Conservation (phyloP, 2,329 filamentous ascomycete species). For the Ustilaginoidea virens region DNA sequence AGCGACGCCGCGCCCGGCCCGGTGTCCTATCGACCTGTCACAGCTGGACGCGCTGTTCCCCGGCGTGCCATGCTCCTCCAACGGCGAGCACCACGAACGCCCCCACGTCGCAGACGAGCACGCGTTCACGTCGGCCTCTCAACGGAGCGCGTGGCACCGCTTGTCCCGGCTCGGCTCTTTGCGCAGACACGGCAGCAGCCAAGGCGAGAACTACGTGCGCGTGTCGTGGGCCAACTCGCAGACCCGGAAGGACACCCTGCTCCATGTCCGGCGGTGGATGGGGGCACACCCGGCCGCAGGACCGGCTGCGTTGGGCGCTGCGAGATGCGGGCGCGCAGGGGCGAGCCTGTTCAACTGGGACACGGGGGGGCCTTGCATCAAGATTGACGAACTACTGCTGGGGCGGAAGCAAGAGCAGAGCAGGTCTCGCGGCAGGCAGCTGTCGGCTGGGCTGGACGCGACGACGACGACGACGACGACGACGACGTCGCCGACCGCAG, state of each 20-base stretch:
- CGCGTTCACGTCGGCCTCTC: slow-evolving; percentile 35
- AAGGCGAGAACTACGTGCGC: slow-evolving; percentile 43
- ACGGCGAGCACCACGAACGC: too few species aligned
- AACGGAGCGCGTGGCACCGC: slow-evolving; percentile 51
- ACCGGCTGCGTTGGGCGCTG: slow-evolving; percentile 23
- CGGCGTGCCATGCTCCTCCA: slow-evolving; percentile 8
- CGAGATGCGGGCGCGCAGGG: slow-evolving; percentile 23
- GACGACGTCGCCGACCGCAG: slow-evolving; percentile 11
- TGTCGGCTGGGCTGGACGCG: too few species aligned
- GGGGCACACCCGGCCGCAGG: slow-evolving; percentile 45
- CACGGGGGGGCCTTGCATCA: slow-evolving; percentile 31
- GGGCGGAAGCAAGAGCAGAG: slow-evolving; percentile 5
- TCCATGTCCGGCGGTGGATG: slow-evolving; percentile 50
- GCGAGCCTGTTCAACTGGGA: slow-evolving; percentile 47
- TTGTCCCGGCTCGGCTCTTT: slow-evolving; percentile 44
- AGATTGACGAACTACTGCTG: slow-evolving; percentile 23
- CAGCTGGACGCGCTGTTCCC: slow-evolving; percentile 19
- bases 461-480: slow-evolving; percentile 11
- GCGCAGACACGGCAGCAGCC: slow-evolving; percentile 38
- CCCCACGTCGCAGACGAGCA: too few species aligned
- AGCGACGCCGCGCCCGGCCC: slow-evolving; percentile 6
- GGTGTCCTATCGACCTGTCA: slow-evolving; percentile 18
- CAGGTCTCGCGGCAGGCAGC: slow-evolving; percentile 12
- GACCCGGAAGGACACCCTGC: slow-evolving; percentile 36
- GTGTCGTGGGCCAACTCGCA: slow-evolving; percentile 42